Evolutionary conservation across 768 basidiomycete genomes (phyloP), one percentile per base, ranked within the genome.

Genomic region (Pulveroboletus sp.): DNA sequence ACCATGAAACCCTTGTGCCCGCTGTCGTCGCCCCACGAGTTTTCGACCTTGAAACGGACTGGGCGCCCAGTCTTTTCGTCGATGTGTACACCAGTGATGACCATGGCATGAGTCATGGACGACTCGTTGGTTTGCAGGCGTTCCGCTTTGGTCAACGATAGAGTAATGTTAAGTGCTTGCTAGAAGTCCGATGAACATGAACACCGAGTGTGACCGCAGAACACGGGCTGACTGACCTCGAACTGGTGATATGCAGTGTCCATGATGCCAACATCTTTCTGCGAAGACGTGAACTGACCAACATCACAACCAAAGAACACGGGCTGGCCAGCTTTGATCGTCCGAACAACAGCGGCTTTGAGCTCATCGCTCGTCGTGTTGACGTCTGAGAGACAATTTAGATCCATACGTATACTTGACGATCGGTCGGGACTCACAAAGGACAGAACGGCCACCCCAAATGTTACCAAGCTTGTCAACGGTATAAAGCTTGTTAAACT

Each of bases 271-370:
- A 75, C 66, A 13, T 55, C 66, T 27, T 63, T 65, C 21, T 68
- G 57, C 20, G 74, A 72, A 56, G 90, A 84, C 5, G 85, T 87
- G 63, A 82, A 90, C 63, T 97, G 81, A 31, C 93, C 94, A 38
- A 97, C 93, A 63, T 98, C 95, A 64, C 94, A 97, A 1, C 94
- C 95, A 63, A 97, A 97, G 80, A 95, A 97, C 38, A 94, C 86
- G 5, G 94, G 87, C 33, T 85, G 82, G 34, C 90, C 88, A 21
- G 88, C 87, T 69, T 91, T 91, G 73, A 95, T 80, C 66, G 87
- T 75, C 76, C 84, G 85, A 49, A 97, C 81, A 14, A 95, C 84
- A 11, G 81, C 82, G 12, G 79, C 72, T 75, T 95, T 97, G 63
- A 98, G 77, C 35, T 82, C 82, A 43, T 85, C 79, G 53, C 84